Evolutionary conservation across 495 filamentous ascomycete genomes (phyloP).

Genomic region (Annulohypoxylon stygium): DNA sequence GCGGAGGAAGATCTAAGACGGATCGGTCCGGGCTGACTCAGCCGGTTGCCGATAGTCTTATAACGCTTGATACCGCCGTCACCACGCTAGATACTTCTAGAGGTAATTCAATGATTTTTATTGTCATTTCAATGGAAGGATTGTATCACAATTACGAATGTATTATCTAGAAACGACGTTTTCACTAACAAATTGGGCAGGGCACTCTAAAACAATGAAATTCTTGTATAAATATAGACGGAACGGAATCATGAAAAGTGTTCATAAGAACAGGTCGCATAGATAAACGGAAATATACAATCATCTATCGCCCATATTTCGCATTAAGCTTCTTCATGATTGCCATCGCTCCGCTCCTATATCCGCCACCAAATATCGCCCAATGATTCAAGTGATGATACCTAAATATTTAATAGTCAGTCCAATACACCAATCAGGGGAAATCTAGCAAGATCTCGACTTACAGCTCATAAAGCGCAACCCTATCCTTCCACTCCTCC

Average conservation of each 20-base stretch:
- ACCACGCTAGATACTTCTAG: neutral
- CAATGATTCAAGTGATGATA: conserved; percentile 94
- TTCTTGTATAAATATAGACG: neutral
- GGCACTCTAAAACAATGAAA: too few species aligned
- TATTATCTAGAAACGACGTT: too few species aligned
- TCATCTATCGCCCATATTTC: conserved; percentile 68
- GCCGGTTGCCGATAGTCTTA: conserved; percentile 21
- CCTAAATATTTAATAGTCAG: conserved; percentile 53
- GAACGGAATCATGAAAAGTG: neutral
- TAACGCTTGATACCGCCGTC: neutral
- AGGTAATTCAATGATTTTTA: neutral
- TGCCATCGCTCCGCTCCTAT: conserved; percentile 76
- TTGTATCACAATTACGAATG: too few species aligned
- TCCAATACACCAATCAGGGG: conserved; percentile 5
- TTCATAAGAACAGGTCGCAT: neutral
- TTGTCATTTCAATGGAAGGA: neutral
- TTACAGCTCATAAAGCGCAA: conserved; percentile 84
- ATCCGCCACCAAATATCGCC: conserved; percentile 84
- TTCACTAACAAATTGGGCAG: too few species aligned
- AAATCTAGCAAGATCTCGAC: conserved; percentile 50
- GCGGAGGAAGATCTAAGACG: conserved; percentile 26
- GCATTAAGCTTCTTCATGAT: conserved; percentile 78
- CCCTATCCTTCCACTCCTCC: conserved; percentile 85
- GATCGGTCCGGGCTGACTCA: conserved; percentile 39
- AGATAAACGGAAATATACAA: neutral